These are phyloP conservation scores for Hypomyces rosellus DNA, from an alignment of 2,329 filamentous ascomycete genomes.

Conservation along the genomic window DNA sequence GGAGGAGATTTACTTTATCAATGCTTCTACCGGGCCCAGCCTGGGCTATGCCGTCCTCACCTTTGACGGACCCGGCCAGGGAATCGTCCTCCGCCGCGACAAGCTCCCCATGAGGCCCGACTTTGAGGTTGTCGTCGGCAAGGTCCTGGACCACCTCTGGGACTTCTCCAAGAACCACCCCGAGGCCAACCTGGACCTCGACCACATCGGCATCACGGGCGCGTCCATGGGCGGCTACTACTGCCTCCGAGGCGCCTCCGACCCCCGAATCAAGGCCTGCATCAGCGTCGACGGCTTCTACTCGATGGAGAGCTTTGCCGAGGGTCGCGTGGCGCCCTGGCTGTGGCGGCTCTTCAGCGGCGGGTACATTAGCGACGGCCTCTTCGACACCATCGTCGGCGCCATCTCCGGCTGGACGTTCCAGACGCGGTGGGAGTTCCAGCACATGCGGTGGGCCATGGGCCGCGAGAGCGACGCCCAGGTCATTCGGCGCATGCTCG, in stretches of 20 bases:
- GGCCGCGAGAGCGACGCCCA: constrained; percentile 20
- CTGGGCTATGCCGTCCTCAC: constrained; percentile 38
- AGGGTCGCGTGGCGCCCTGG: constrained; percentile 18
- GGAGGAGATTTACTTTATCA: constrained; percentile 32
- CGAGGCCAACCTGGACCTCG: constrained; percentile 23
- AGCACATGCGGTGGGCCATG: constrained; percentile 17
- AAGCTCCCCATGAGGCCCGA: constrained; percentile 36
- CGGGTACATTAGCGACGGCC: constrained; percentile 19
- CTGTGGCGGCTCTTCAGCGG: constrained; percentile 22
- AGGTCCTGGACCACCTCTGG: constrained; percentile 29
- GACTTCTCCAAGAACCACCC: constrained; percentile 20
- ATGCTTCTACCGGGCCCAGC: constrained; percentile 24
- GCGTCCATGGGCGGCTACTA: constrained; percentile 3
- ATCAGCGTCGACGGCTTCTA: constrained; percentile 26
- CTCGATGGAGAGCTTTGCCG: constrained; percentile 21
- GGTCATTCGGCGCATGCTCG: constrained; percentile 19
- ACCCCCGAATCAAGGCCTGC: constrained; percentile 36
- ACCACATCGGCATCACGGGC: neutral
- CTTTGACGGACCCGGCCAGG: constrained; percentile 42
- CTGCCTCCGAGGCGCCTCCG: neutral
- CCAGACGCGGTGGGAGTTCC: constrained; percentile 26
- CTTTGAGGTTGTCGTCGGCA: constrained; percentile 36
- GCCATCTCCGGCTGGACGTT: constrained; percentile 17
- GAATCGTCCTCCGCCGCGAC: constrained; percentile 33
- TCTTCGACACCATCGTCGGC: constrained; percentile 22